A percentile compares a stretch with the other conserved stretches of the same genome.
Conservation (phyloP, 495 filamentous ascomycete species). For the Chlorociboria aeruginascens region DNA sequence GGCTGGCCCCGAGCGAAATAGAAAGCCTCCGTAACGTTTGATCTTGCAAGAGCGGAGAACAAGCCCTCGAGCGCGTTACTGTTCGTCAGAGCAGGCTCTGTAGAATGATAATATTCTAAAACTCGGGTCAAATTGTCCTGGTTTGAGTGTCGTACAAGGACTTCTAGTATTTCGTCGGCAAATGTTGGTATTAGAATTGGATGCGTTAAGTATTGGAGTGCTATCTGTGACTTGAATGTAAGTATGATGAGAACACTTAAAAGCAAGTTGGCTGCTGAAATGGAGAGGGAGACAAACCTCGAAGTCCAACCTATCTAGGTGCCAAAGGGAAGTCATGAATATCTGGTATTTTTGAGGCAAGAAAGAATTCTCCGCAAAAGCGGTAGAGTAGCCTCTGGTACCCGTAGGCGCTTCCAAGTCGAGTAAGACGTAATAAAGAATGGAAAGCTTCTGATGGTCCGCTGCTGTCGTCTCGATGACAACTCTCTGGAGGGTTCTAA, state of each 20-base stretch:
- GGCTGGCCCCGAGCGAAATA: constrained; percentile 56
- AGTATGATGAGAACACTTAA: background rate
- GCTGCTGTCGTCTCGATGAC: constrained; percentile 46
- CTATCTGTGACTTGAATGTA: constrained; percentile 33
- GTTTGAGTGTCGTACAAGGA: constrained; percentile 49
- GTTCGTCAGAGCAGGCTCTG: constrained; percentile 50
- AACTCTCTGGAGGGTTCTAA: constrained; percentile 50
- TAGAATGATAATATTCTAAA: constrained; percentile 65
- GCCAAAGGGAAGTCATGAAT: constrained; percentile 72
- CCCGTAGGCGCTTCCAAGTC: constrained; percentile 45
- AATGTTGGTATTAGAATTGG: constrained; percentile 69
- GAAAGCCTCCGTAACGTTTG: constrained; percentile 59
- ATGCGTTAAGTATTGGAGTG: constrained; percentile 60
- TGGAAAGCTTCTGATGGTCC: constrained; percentile 61
- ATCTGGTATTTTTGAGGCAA: constrained; percentile 58
- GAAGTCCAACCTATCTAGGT: constrained; percentile 60
- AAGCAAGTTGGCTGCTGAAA: no score
- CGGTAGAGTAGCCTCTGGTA: constrained; percentile 31
- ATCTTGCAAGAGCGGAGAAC: constrained; percentile 53
- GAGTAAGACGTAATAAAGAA: constrained; percentile 71
- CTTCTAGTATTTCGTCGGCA: constrained; percentile 64
- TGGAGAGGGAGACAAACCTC: constrained; percentile 27
- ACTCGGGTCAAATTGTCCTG: constrained; percentile 51
- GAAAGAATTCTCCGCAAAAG: constrained; percentile 33
- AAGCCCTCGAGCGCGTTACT: constrained; percentile 46